A percentile compares a stretch with the other conserved stretches of the same genome.
Evolutionary conservation across 164 flowering plant genomes (phyloP).

Genomic region (Houttuynia cordata): DNA sequence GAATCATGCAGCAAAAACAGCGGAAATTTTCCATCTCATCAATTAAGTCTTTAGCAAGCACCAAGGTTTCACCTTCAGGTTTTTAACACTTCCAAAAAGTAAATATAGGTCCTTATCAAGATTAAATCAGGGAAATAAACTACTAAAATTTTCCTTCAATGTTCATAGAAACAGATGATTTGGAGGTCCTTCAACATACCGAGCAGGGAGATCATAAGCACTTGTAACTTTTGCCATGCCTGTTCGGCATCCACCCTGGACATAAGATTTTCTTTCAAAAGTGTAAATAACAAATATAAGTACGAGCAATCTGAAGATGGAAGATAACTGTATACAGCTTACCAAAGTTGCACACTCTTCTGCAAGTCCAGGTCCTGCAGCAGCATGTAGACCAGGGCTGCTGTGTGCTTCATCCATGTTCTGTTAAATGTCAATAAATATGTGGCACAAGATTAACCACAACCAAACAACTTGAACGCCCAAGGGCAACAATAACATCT

Average conservation of each 20-base stretch:
- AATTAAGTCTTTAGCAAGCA: too few relatives aligned
- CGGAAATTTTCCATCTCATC: too few relatives aligned
- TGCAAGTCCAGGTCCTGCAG: conserved; percentile 97
- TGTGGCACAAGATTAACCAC: neutral
- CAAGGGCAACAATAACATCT: neutral
- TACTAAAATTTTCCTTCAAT: too few relatives aligned
- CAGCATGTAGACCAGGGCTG: conserved; percentile 94
- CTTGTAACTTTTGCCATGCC: conserved; percentile 98
- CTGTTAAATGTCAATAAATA: conserved; percentile 14
- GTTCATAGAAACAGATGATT: neutral
- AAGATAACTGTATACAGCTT: conserved; percentile 7
- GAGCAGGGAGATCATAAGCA: conserved; percentile 98
- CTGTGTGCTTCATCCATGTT: conserved; percentile 93
- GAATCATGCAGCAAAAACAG: too few relatives aligned
- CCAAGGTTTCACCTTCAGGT: too few relatives aligned
- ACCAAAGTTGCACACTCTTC: conserved; percentile 93
- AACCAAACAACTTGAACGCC: neutral
- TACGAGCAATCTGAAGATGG: neutral
- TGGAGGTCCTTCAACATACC: conserved; percentile 29
- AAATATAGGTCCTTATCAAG: too few relatives aligned
- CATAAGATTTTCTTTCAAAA: neutral
- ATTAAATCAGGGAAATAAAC: too few relatives aligned
- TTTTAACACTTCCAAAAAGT: too few relatives aligned
- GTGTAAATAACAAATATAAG: neutral
- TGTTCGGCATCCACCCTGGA: conserved; percentile 95